phyloP scores from a whole-genome alignment of 805 yeast species.

The Lipomyces japonicus region DNA sequence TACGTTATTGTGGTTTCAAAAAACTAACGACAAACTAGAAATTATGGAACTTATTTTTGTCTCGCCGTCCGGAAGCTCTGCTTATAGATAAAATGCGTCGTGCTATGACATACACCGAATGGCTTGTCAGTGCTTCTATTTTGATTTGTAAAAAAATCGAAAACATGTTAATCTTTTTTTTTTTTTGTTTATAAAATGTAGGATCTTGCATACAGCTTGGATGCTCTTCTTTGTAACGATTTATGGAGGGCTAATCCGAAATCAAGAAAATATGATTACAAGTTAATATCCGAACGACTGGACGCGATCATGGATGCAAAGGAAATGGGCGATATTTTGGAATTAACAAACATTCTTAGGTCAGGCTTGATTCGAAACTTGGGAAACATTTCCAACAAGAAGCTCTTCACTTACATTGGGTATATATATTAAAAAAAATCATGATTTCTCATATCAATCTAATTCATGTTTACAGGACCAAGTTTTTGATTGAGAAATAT shows the following conservation, averaged over 20 bases:
- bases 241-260: slow-evolving; percentile 58
- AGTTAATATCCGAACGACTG: slow-evolving; percentile 71
- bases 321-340: slow-evolving; percentile 51
- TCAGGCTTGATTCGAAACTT: slow-evolving; percentile 80
- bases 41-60: slow-evolving; percentile 32
- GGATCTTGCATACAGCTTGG: slow-evolving; percentile 44
- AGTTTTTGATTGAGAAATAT: slow-evolving; percentile 81
- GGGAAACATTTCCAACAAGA: slow-evolving; percentile 81
- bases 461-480: slow-evolving; percentile 52
- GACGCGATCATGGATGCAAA: slow-evolving; percentile 61
- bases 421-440: not conserved
- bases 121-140: slow-evolving; percentile 57
- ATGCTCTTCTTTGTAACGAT: slow-evolving; percentile 40
- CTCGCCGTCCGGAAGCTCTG: slow-evolving; percentile 45
- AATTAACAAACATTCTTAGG: slow-evolving; percentile 62
- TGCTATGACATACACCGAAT: slow-evolving; percentile 62
- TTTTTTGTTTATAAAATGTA: slow-evolving; percentile 2
- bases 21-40: not conserved
- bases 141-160: not conserved
- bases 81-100: slow-evolving; percentile 46
- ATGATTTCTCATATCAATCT: not conserved
- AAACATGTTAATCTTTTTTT: not conserved
- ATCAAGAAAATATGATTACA: slow-evolving; percentile 77
- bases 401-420: slow-evolving; percentile 74
- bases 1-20: slow-evolving; percentile 23